Evolutionary conservation across 768 basidiomycete genomes (phyloP).

Genomic region (Russula olivacea): DNA sequence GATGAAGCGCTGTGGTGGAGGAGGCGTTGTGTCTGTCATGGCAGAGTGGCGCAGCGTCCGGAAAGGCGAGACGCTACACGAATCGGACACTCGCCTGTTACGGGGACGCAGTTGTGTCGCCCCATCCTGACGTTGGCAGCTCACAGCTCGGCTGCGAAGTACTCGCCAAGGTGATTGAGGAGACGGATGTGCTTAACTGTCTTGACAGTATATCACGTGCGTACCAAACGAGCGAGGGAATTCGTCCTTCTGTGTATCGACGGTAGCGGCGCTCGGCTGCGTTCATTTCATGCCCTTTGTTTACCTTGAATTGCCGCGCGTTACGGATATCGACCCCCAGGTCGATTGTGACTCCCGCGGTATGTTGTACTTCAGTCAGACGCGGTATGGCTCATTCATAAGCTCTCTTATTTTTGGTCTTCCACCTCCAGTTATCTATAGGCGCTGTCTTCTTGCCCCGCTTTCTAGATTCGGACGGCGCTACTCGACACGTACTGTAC

Average conservation of each 20-base stretch:
- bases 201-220: slow-evolving; percentile 79
- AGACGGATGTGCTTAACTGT: slow-evolving; percentile 82
- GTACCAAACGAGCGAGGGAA: slow-evolving; percentile 97
- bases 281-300: not conserved
- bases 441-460: not conserved
- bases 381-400: slow-evolving; percentile 97
- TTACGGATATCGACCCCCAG: too few species aligned
- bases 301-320: not conserved
- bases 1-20: slow-evolving; percentile 98
- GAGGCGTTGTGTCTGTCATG: slow-evolving; percentile 80
- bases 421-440: not conserved
- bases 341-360: slow-evolving; percentile 85
- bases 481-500: slow-evolving; percentile 42
- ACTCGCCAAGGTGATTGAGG: slow-evolving; percentile 91
- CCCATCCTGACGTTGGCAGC: slow-evolving; percentile 92
- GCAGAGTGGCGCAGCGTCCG: slow-evolving; percentile 79
- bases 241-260: slow-evolving; percentile 93
- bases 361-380: slow-evolving; percentile 97
- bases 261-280: slow-evolving; percentile 40
- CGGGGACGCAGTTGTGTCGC: slow-evolving; percentile 87
- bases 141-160: slow-evolving; percentile 97
- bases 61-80: slow-evolving; percentile 91
- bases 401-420: slow-evolving; percentile 34
- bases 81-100: slow-evolving; percentile 93
- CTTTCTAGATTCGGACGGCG: slow-evolving; percentile 46